Percentiles rank a stretch among this genome's conserved stretches.
Conservation (phyloP, 108 stramenopile genomes). For the Cyclotella sp. region DNA sequence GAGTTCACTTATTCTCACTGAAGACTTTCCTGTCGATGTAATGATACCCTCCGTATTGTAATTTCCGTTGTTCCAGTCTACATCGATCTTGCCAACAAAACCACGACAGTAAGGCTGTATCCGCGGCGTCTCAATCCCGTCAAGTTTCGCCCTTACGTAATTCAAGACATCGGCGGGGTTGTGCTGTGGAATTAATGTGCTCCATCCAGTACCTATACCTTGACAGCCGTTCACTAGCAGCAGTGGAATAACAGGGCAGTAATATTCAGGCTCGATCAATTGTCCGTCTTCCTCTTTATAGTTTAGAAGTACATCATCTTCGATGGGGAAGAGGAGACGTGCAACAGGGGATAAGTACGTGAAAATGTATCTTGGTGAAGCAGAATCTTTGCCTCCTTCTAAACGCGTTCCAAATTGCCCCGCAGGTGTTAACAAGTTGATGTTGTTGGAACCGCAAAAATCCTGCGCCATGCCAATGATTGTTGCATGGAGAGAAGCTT, state of each 20-base stretch:
- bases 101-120: conserved; percentile 72
- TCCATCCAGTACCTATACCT: conserved; percentile 98
- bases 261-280: conserved; percentile 85
- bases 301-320: conserved; percentile 77
- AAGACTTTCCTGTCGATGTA: conserved; percentile 41
- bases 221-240: conserved; percentile 89
- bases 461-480: conserved; percentile 95
- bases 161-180: conserved; percentile 83
- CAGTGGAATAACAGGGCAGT: conserved; percentile 87
- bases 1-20: conserved; percentile 84
- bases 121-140: conserved; percentile 48
- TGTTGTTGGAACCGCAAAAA: conserved; percentile 94
- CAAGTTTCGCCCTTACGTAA: conserved; percentile 75
- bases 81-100: conserved; percentile 73
- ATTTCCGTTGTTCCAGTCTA: conserved; percentile 36
- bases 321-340: conserved; percentile 81
- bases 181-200: conserved; percentile 88
- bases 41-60: conserved; percentile 64
- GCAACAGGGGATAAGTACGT: conserved; percentile 82
- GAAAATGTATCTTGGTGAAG: conserved; percentile 94
- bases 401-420: conserved; percentile 95
- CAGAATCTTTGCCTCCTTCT: conserved; percentile 89
- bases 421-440: conserved; percentile 85
- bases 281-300: conserved; percentile 90
- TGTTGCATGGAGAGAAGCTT: conserved; percentile 92